Evolutionary conservation across 1,284 basidiomycete species (phyloP).

Genomic region (Microbotryum intermedium): DNA sequence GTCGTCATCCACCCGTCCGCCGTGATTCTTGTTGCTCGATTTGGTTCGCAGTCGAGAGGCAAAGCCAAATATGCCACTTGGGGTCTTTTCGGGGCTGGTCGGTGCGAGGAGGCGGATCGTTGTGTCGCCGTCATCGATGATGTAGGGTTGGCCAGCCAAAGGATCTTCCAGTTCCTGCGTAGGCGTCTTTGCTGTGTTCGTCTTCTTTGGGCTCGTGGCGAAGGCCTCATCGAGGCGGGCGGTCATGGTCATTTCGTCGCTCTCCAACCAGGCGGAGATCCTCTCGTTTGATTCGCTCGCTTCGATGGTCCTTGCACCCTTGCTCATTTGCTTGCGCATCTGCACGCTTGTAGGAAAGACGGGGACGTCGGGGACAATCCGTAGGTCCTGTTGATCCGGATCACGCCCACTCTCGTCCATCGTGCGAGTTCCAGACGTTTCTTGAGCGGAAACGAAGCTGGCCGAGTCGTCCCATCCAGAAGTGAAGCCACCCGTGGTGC

Average conservation of each 20-base stretch:
- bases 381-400: neutral
- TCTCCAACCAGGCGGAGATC: too few relatives aligned
- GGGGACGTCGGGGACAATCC: neutral
- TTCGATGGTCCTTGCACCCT: neutral
- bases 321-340: slow-evolving; percentile 1
- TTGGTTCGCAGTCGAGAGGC: too few relatives aligned
- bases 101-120: too few relatives aligned
- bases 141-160: too few relatives aligned
- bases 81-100: too few relatives aligned
- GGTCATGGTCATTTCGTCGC: too few relatives aligned
- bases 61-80: too few relatives aligned
- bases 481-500: neutral
- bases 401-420: slow-evolving; percentile 1
- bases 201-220: neutral
- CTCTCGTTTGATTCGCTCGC: too few relatives aligned
- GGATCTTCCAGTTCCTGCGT: too few relatives aligned
- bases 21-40: too few relatives aligned
- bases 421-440: neutral
- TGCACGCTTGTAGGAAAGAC: neutral
- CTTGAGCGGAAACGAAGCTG: slow-evolving; percentile 6
- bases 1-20: neutral
- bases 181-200: neutral
- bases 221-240: too few relatives aligned
- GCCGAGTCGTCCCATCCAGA: neutral
- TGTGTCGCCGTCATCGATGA: too few relatives aligned